A percentile compares a stretch with the other conserved stretches of the same genome.
Conservation (phyloP, 768 basidiomycete genomes). For the Phaeotremella skinneri region DNA sequence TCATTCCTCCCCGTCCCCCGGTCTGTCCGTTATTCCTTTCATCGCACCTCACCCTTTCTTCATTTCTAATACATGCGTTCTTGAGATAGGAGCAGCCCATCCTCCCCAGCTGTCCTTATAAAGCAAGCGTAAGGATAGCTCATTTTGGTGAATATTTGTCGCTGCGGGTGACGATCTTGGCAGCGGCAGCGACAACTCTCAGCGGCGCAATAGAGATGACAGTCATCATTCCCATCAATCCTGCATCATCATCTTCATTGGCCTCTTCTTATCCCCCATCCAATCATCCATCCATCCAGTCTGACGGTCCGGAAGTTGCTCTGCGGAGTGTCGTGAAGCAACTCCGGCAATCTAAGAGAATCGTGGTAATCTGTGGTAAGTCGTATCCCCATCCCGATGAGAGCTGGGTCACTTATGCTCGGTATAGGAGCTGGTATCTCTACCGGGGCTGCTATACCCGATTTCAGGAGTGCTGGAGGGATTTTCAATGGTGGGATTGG, state of each 20-base stretch:
- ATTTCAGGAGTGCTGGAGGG: slow-evolving; percentile 78
- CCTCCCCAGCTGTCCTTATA: too few relatives aligned
- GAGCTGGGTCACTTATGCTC: neutral
- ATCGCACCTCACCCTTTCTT: too few relatives aligned
- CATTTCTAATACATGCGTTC: neutral
- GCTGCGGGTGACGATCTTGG: neutral
- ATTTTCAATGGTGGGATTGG: slow-evolving; percentile 74
- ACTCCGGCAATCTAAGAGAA: slow-evolving; percentile 63
- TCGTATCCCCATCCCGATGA: slow-evolving; percentile 25
- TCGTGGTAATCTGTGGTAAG: slow-evolving; percentile 84
- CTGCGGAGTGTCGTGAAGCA: neutral
- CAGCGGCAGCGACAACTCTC: neutral
- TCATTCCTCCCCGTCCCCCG: too few relatives aligned
- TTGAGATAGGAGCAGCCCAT: too few relatives aligned
- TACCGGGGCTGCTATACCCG: slow-evolving; percentile 81
- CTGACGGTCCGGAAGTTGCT: neutral
- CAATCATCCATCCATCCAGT: neutral
- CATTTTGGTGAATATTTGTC: too few relatives aligned
- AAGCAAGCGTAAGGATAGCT: too few relatives aligned
- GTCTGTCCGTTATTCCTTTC: too few relatives aligned
- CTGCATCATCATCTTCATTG: neutral
- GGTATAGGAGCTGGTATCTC: slow-evolving; percentile 78
- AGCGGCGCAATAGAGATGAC: neutral
- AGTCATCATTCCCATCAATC: neutral
- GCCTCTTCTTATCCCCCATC: neutral